phyloP scores from a whole-genome alignment of 495 filamentous ascomycete species.

The Clohesyomyces aquaticus region DNA sequence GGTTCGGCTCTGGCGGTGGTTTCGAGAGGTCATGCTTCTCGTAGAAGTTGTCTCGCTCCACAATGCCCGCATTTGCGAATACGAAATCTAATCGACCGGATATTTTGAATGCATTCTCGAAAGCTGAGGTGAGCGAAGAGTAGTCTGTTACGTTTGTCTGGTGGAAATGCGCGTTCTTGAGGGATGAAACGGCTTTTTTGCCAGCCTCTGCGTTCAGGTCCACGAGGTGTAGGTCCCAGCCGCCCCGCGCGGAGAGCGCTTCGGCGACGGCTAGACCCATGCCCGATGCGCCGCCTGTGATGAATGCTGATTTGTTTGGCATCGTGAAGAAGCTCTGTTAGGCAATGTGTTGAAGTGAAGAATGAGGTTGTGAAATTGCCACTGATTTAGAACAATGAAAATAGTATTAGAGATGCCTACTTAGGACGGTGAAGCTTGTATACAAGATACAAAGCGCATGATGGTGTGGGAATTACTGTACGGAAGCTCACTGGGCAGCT shows the following conservation, averaged over 20 bases:
- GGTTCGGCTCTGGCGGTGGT: conserved; percentile 38
- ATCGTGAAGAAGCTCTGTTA: background rate
- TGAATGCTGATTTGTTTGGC: conserved; percentile 34
- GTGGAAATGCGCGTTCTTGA: conserved; percentile 38
- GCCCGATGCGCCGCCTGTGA: conserved; percentile 41
- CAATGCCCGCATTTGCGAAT: conserved; percentile 46
- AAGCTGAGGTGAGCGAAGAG: conserved; percentile 35
- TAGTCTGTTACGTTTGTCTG: conserved; percentile 41
- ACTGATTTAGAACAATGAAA: background rate
- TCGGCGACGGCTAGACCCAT: conserved; percentile 47
- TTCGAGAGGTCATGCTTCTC: conserved; percentile 32
- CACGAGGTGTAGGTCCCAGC: conserved; percentile 41
- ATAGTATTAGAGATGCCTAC: background rate
- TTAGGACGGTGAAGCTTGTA: background rate
- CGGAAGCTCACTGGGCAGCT: conserved; percentile 12
- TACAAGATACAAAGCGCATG: conserved; percentile 7
- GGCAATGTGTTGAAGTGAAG: background rate
- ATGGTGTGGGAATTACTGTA: conserved; percentile 2
- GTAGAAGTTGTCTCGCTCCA: conserved; percentile 43
- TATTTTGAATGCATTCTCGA: conserved; percentile 38
- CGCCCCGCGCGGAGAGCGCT: conserved; percentile 34
- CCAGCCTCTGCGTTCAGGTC: conserved; percentile 40
- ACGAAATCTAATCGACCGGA: conserved; percentile 45
- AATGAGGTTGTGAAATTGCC: background rate
- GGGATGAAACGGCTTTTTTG: conserved; percentile 30